Percentiles rank a stretch among this genome's conserved stretches.
Conservation (phyloP, 1,139 yeast genomes). For the Lodderomyces parapsilosis region DNA sequence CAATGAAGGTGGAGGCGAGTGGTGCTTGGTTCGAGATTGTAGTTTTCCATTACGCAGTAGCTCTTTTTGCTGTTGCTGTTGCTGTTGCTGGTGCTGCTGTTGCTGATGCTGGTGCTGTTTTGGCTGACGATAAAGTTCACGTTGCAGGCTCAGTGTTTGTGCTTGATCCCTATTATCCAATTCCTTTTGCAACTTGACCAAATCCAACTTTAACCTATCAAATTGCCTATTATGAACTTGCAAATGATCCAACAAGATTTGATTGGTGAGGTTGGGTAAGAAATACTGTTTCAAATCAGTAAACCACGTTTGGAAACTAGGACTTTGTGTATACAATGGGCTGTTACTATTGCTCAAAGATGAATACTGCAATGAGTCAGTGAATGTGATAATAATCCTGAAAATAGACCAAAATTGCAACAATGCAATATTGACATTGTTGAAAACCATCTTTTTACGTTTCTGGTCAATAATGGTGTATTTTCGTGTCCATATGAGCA, state of each 20-base stretch:
- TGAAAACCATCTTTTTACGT: slow-evolving; percentile 30
- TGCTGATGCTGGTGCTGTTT: neutral
- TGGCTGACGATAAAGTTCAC: slow-evolving; percentile 1
- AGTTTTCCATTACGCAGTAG: neutral
- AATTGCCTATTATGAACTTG: slow-evolving; percentile 13
- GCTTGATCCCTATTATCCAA: slow-evolving; percentile 4
- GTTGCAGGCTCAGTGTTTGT: neutral
- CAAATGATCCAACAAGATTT: slow-evolving; percentile 13
- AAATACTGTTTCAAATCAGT: slow-evolving; percentile 14
- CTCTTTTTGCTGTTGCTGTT: neutral
- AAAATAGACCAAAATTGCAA: slow-evolving; percentile 31
- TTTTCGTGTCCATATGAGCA: slow-evolving; percentile 28
- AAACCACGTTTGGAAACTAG: slow-evolving; percentile 12
- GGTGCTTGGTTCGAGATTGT: neutral
- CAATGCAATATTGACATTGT: slow-evolving; percentile 29
- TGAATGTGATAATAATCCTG: slow-evolving; percentile 18
- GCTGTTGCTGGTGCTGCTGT: slow-evolving; percentile 2
- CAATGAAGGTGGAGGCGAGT: neutral
- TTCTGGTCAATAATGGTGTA: slow-evolving; percentile 28
- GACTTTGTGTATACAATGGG: slow-evolving; percentile 6
- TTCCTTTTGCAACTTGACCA: slow-evolving; percentile 10
- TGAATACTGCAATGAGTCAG: slow-evolving; percentile 13
- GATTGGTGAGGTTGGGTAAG: slow-evolving; percentile 13
- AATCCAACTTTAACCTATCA: slow-evolving; percentile 14
- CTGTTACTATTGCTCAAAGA: slow-evolving; percentile 10